Base-by-base conservation (phyloP, 2,329 filamentous ascomycete species). In the Parastagonospora nodorum region DNA sequence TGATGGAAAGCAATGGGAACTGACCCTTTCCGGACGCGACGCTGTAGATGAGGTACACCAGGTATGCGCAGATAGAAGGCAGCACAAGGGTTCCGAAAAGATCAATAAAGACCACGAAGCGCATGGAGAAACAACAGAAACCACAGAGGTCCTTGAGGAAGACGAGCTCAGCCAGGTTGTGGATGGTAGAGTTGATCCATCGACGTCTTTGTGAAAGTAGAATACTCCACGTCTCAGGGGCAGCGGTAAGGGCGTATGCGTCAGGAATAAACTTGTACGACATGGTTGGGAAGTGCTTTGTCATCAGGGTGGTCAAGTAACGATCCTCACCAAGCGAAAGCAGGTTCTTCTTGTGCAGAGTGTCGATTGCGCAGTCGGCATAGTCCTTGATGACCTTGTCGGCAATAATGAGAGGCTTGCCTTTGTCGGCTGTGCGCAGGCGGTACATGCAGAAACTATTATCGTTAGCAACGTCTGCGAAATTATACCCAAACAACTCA, bases 111-210 rank as follows among this genome's bases (percentile, higher is more conserved):
- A 97, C 94, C 57, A 97, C 85, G 66, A 97, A 97, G 56, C 93
- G 88, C 93, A 97, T 97, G 57, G 89, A 92, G 81, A 97, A 97
- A 77, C 90, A 96, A 78, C 94, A 99, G 85, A 99, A 99, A 61
- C 94, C 94, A 71, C 94, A 99, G 75, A 99, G 88, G 68, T 99
- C 92, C 73, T 92, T 88, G 40, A 99, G 82, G 66, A 88, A 88
- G 71, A 96, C 88, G 68, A 99, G 80, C 74, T 99, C 94, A 24
- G 88, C 89, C 69, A 99, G 76, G 73, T 99, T 99, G 81, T 99
- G 94, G 55, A 99, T 88, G 8, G 94, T 99, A 1, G 94, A 97
- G 78, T 99, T 99, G 75, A 99, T 99, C 94, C 94, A 99, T 73
- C 94, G 89, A 80, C 94, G 92, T 82, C 94, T 88, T 74, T 99